Evolutionary conservation across 164 flowering plant genomes (phyloP).

Genomic region (Nymphaea thermarum): DNA sequence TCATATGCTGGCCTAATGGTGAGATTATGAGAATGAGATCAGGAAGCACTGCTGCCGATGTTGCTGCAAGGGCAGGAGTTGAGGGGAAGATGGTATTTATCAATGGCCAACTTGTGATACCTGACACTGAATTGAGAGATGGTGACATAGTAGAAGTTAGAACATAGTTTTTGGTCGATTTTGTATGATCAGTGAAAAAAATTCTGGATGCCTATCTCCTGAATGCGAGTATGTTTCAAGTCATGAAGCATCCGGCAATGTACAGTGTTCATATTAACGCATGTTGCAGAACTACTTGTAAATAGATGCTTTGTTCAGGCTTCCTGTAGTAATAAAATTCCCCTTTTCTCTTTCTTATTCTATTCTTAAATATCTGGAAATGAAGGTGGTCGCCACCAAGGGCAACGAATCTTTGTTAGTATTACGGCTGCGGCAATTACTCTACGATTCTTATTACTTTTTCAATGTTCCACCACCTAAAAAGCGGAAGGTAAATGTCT

Average conservation of each 20-base stretch:
- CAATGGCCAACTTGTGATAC: slow-evolving; percentile 64
- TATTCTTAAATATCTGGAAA: not conserved
- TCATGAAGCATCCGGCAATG: not conserved
- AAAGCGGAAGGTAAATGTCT: too few species aligned
- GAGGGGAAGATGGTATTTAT: slow-evolving; percentile 75
- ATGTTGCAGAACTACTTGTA: not conserved
- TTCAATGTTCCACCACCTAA: too few species aligned
- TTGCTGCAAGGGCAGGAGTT: slow-evolving; percentile 62
- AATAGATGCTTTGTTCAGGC: not conserved
- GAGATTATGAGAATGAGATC: slow-evolving; percentile 65
- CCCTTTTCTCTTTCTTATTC: not conserved
- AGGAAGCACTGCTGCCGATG: slow-evolving; percentile 96
- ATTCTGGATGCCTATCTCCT: not conserved
- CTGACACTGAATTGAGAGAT: slow-evolving; percentile 68
- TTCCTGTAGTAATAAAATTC: not conserved
- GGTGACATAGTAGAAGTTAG: slow-evolving; percentile 88
- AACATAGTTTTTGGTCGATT: slow-evolving; percentile 12
- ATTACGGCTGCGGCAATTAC: too few species aligned
- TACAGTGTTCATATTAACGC: not conserved
- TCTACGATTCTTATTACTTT: too few species aligned
- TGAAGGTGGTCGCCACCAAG: too few species aligned
- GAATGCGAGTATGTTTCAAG: too few species aligned
- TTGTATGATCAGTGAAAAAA: not conserved
- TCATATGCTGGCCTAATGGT: slow-evolving; percentile 82
- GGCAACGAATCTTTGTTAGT: too few species aligned